Conservation (phyloP, 345 rosid species). For the Alliaria petiolata region DNA sequence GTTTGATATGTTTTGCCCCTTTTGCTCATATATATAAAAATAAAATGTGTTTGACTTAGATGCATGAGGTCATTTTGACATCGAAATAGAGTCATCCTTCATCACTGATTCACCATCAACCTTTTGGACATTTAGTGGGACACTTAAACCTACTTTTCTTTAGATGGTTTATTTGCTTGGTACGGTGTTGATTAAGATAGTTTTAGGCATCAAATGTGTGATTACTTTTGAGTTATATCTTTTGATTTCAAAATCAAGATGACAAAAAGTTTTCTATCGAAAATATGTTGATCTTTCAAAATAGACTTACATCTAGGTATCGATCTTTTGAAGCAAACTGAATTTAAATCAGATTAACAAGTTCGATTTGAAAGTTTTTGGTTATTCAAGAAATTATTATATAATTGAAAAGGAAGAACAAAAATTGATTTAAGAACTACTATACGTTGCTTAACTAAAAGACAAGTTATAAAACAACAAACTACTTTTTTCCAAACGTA, state of each 20-base stretch:
- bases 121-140: conserved; percentile 21
- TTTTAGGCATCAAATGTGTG: conserved; percentile 11
- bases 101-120: not conserved
- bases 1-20: not conserved
- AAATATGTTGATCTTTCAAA: not conserved
- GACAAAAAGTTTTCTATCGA: not conserved
- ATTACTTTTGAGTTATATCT: not conserved
- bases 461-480: conserved; percentile 7
- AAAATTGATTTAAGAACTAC: not conserved
- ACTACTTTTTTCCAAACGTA: not conserved
- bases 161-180: too few species aligned
- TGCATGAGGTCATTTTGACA: conserved; percentile 29
- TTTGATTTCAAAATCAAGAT: not conserved
- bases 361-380: not conserved
- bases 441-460: not conserved
- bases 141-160: conserved; percentile 30
- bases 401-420: not conserved
- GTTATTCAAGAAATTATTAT: not conserved
- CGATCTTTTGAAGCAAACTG: not conserved
- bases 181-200: conserved; percentile 10
- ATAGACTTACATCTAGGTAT: not conserved
- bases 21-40: not conserved
- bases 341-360: not conserved
- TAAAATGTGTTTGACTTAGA: conserved; percentile 22
- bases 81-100: conserved; percentile 21